These are phyloP conservation scores for Candida nitratophila DNA, from an alignment of 805 yeast species.

Conservation along the genomic window DNA sequence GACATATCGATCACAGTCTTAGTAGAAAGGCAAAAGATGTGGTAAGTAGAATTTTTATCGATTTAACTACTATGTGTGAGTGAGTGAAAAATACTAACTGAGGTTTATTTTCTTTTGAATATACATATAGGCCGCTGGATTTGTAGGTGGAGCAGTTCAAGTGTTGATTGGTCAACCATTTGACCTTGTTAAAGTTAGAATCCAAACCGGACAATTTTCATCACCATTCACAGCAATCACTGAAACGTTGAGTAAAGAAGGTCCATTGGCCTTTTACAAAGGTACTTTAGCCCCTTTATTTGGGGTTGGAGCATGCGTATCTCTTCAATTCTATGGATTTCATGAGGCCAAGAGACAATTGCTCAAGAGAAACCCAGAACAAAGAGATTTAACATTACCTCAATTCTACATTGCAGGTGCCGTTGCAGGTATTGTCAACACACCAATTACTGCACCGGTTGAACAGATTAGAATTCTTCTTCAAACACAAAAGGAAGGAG, in stretches of 20 bases:
- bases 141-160: conserved; percentile 49
- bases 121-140: conserved; percentile 34
- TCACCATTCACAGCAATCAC: conserved; percentile 45
- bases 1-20: conserved; percentile 26
- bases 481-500: conserved; percentile 37
- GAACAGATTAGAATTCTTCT: conserved; percentile 59
- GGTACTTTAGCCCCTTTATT: conserved; percentile 66
- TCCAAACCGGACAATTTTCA: conserved; percentile 60
- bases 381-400: conserved; percentile 35
- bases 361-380: conserved; percentile 19
- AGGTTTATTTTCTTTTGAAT: no score
- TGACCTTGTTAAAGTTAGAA: conserved; percentile 62
- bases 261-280: conserved; percentile 54
- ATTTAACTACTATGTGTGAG: no score
- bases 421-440: conserved; percentile 57
- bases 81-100: no score
- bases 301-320: conserved; percentile 66
- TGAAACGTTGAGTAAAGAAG: conserved; percentile 51
- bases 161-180: conserved; percentile 60
- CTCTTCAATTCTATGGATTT: conserved; percentile 64
- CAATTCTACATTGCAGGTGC: conserved; percentile 61
- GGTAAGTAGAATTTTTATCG: conserved; percentile 15
- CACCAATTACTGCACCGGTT: conserved; percentile 57
- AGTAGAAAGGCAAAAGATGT: conserved; percentile 45
- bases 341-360: conserved; percentile 62